phyloP scores from a whole-genome alignment of 805 yeast species.

The Candida piceae region DNA sequence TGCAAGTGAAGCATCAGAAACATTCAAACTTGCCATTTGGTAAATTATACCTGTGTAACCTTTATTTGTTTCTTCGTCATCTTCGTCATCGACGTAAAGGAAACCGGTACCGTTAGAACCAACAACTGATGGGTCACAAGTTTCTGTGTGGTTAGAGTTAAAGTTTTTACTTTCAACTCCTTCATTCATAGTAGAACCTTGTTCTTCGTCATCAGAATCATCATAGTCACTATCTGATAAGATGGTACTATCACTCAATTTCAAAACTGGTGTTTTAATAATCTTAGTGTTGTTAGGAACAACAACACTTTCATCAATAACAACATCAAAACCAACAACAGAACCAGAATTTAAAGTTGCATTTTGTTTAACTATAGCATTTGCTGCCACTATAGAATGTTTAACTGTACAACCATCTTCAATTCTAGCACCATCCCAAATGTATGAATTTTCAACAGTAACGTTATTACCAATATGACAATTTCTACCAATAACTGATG shows the following conservation, averaged over 20 bases:
- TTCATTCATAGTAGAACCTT: too few species aligned
- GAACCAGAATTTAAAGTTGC: constrained; percentile 61
- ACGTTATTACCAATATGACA: constrained; percentile 83
- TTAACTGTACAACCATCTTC: constrained; percentile 57
- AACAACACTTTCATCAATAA: constrained; percentile 48
- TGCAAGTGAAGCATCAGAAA: constrained; percentile 51
- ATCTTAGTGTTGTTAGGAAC: constrained; percentile 50
- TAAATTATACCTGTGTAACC: constrained; percentile 39
- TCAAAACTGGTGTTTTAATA: constrained; percentile 41
- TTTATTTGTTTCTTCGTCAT: constrained; percentile 27
- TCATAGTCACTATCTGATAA: constrained; percentile 26
- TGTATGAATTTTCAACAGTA: constrained; percentile 63
- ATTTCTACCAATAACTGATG: constrained; percentile 79
- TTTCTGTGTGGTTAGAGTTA: constrained; percentile 1
- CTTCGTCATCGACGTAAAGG: constrained; percentile 48
- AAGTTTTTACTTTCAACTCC: too few species aligned
- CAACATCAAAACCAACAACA: constrained; percentile 73
- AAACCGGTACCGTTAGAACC: constrained; percentile 51
- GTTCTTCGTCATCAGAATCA: constrained; percentile 21
- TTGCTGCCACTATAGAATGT: constrained; percentile 67
- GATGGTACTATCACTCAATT: constrained; percentile 23
- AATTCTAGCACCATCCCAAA: constrained; percentile 80
- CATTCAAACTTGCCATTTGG: constrained; percentile 38
- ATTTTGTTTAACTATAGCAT: constrained; percentile 49
- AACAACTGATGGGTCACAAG: constrained; percentile 29